A percentile compares a stretch with the other conserved stretches of the same genome.
These are phyloP conservation scores for Heteromeles arbutifolia DNA, from an alignment of 306 rosid genomes.

Conservation along the genomic window DNA sequence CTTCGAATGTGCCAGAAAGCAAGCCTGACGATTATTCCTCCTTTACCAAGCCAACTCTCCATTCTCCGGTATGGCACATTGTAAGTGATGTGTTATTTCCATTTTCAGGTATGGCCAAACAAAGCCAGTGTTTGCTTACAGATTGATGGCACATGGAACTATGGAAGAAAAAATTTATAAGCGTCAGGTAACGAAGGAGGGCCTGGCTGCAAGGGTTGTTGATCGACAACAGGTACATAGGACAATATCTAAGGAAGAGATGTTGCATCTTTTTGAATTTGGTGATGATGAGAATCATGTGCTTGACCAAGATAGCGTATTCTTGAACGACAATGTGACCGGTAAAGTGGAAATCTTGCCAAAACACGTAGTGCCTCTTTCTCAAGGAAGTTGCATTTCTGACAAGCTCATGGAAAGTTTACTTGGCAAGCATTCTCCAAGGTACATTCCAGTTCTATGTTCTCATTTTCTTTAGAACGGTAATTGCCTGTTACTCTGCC, in stretches of 20 bases:
- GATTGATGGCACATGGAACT: constrained; percentile 94
- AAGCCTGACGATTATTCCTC: background rate
- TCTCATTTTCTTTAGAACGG: background rate
- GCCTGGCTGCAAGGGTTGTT: constrained; percentile 95
- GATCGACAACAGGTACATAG: constrained; percentile 91
- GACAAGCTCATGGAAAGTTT: constrained; percentile 91
- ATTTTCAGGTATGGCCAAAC: constrained; percentile 84
- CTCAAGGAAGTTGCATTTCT: constrained; percentile 73
- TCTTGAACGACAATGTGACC: constrained; percentile 23
- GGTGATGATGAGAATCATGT: constrained; percentile 93
- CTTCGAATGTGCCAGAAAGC: background rate
- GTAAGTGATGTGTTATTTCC: constrained; percentile 7
- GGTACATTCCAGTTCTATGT: constrained; percentile 34
- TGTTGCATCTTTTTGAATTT: constrained; percentile 94
- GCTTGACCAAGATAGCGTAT: constrained; percentile 43
- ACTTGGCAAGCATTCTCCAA: constrained; percentile 69
- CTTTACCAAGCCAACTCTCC: background rate
- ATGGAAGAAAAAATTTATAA: constrained; percentile 98
- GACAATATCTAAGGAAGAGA: constrained; percentile 93
- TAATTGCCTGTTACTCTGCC: background rate
- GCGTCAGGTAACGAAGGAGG: constrained; percentile 99
- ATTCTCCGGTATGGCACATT: background rate
- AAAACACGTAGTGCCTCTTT: constrained; percentile 43
- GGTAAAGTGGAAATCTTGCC: constrained; percentile 35
- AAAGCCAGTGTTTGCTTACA: constrained; percentile 93